A percentile compares a stretch with the other conserved stretches of the same genome.
Evolutionary conservation across 805 yeast genomes (phyloP).

Genomic region (Candida berthetii): DNA sequence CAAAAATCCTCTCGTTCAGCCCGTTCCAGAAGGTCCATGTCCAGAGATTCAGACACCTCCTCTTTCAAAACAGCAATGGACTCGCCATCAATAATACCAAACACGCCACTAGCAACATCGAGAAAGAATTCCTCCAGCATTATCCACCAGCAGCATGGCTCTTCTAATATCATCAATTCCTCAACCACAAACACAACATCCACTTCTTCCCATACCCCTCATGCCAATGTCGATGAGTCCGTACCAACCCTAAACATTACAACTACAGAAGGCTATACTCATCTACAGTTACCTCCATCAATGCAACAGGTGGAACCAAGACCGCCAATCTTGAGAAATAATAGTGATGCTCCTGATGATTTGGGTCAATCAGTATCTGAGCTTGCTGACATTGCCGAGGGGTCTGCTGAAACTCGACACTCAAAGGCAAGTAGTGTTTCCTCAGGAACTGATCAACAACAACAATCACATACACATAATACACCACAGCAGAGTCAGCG

Average conservation of each 20-base stretch:
- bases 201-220: too few relatives aligned
- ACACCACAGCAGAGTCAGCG: too few relatives aligned
- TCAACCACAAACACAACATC: too few relatives aligned
- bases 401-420: too few relatives aligned
- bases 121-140: conserved; percentile 17
- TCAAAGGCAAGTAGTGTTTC: too few relatives aligned
- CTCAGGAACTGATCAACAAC: too few relatives aligned
- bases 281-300: conserved; percentile 50
- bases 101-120: conserved; percentile 15
- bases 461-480: too few relatives aligned
- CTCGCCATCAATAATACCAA: conserved; percentile 19
- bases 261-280: conserved; percentile 23
- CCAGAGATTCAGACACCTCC: conserved; percentile 22
- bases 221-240: conserved; percentile 5
- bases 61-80: conserved; percentile 25
- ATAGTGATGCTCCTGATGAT: conserved; percentile 23
- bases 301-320: conserved; percentile 69
- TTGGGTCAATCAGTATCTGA: conserved; percentile 3
- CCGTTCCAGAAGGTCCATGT: conserved; percentile 24
- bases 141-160: conserved; percentile 6
- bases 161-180: too few relatives aligned
- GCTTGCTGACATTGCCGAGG: too few relatives aligned
- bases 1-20: conserved; percentile 39
- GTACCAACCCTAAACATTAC: conserved; percentile 14
- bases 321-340: conserved; percentile 60